A percentile compares a stretch with the other conserved stretches of the same genome.
These are phyloP conservation scores for Phytophthora tubulina DNA, from an alignment of 352 stramenopile species.

Conservation along the genomic window DNA sequence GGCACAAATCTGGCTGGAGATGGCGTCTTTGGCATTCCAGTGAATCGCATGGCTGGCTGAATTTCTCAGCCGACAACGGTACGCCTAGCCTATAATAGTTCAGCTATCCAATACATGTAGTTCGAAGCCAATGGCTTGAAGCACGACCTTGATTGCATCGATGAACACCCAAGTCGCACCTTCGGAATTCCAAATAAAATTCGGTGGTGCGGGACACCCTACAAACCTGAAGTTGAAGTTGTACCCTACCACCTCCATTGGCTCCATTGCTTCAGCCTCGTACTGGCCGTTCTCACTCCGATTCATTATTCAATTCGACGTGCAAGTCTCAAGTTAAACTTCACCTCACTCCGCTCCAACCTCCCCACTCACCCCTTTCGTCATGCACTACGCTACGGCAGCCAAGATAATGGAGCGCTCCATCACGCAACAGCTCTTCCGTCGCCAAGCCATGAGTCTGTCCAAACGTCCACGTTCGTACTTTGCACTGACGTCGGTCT, in stretches of 20 bases:
- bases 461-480: slow-evolving; percentile 17
- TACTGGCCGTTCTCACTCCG: neutral
- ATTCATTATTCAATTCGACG: slow-evolving; percentile 25
- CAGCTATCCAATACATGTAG: no score
- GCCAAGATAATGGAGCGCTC: slow-evolving; percentile 27
- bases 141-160: no score
- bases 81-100: no score
- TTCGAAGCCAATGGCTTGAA: no score
- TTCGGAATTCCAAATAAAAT: slow-evolving; percentile 7
- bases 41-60: slow-evolving; percentile 8
- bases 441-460: slow-evolving; percentile 12
- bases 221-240: slow-evolving; percentile 29
- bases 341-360: neutral
- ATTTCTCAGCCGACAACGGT: slow-evolving; percentile 2
- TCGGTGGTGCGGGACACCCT: slow-evolving; percentile 17
- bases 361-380: neutral
- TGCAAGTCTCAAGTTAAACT: slow-evolving; percentile 9
- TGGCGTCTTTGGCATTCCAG: slow-evolving; percentile 3
- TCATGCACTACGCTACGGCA: slow-evolving; percentile 17
- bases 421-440: neutral
- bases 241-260: neutral
- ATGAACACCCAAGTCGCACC: slow-evolving; percentile 29
- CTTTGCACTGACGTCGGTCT: neutral
- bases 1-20: neutral
- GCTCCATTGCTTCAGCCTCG: neutral